These are phyloP conservation scores for Abrus precatorius DNA, from an alignment of 306 rosid genomes.

Conservation along the genomic window DNA sequence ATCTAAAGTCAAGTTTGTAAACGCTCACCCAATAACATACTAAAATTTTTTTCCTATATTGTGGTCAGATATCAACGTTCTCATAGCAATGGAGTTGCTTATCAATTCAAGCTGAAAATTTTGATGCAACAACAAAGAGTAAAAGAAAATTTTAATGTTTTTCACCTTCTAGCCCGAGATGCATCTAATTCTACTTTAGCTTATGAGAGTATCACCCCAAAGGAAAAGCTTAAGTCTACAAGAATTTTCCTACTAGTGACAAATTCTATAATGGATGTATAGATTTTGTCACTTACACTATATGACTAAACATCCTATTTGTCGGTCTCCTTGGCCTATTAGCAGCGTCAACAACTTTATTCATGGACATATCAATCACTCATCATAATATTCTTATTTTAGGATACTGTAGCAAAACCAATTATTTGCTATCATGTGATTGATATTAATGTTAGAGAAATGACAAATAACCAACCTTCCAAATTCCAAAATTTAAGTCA, in stretches of 20 bases:
- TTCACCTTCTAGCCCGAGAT: slow-evolving; percentile 22
- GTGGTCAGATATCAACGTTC: not conserved
- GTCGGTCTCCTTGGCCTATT: not conserved
- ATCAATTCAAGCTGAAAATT: not conserved
- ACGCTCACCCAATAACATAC: not conserved
- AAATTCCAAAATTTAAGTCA: slow-evolving; percentile 8
- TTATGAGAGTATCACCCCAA: not conserved
- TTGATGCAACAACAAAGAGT: not conserved
- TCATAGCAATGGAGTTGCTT: not conserved
- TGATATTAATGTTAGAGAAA: not conserved
- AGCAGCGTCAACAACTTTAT: slow-evolving; percentile 3
- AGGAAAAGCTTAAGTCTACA: slow-evolving; percentile 25
- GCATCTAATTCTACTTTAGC: slow-evolving; percentile 25
- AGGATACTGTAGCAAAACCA: not conserved
- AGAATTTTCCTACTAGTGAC: slow-evolving; percentile 13
- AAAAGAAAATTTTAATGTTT: slow-evolving; percentile 16
- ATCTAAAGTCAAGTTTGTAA: not conserved
- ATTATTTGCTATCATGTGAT: slow-evolving; percentile 1
- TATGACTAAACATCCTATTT: slow-evolving; percentile 4
- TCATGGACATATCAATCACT: slow-evolving; percentile 30
- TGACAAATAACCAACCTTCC: not conserved
- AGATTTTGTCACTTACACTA: not conserved
- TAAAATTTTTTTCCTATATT: not conserved
- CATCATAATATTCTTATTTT: slow-evolving; percentile 19
- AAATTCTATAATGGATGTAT: slow-evolving; percentile 1